Conservation (phyloP, 106 monocot species). For the Phalaenopsis equestris region DNA sequence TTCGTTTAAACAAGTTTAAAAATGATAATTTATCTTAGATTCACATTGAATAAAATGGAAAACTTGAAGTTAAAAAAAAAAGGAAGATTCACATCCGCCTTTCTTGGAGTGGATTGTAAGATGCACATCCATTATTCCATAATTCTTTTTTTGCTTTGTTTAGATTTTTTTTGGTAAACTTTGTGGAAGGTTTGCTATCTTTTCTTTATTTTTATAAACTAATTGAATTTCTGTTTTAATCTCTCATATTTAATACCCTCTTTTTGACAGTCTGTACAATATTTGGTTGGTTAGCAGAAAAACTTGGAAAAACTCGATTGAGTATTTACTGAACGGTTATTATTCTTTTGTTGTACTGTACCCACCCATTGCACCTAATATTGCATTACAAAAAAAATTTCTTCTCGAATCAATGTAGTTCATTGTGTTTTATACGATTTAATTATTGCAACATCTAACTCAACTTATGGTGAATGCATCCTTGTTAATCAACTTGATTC, state of each 20-base stretch:
- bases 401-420: neutral
- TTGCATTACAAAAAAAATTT: neutral
- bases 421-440: neutral
- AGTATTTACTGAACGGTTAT: neutral
- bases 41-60: neutral
- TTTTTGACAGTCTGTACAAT: neutral
- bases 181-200: neutral
- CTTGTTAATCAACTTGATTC: neutral
- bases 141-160: neutral
- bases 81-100: no score
- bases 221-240: neutral
- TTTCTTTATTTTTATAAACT: neutral
- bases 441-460: neutral
- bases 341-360: neutral
- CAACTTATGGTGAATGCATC: neutral
- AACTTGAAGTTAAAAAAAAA: neutral
- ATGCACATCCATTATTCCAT: neutral
- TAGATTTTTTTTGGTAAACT: neutral
- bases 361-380: neutral
- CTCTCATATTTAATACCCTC: neutral
- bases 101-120: neutral
- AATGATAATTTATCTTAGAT: neutral
- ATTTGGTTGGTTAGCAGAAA: neutral
- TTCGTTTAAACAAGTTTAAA: neutral
- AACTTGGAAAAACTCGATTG: neutral